A percentile compares a stretch with the other conserved stretches of the same genome.
phyloP scores from a whole-genome alignment of 208 protist genomes.

The Angomonas deanei region DNA sequence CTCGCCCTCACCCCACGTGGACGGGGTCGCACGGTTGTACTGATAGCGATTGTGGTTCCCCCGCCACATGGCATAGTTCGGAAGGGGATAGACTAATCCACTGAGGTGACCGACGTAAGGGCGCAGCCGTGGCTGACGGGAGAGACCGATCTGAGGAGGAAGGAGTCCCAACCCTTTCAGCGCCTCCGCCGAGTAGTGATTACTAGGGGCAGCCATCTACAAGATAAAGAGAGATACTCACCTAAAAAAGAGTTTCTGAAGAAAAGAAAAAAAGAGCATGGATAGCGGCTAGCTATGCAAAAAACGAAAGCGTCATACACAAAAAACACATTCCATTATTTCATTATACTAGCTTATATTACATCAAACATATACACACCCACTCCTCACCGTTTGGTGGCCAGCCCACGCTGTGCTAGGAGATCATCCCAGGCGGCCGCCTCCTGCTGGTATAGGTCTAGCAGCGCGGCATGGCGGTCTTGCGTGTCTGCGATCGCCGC shows the following conservation, averaged over 20 bases:
- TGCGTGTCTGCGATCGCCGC: conserved; percentile 17
- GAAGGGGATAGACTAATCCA: conserved; percentile 80
- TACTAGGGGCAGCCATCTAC: not conserved
- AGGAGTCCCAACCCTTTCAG: conserved; percentile 57
- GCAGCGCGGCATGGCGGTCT: conserved; percentile 55
- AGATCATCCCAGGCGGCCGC: conserved; percentile 49
- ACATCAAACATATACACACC: too few species aligned
- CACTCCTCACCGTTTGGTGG: conserved; percentile 5
- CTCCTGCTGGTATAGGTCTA: conserved; percentile 56
- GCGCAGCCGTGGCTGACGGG: conserved; percentile 72
- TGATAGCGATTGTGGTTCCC: conserved; percentile 85
- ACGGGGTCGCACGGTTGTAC: conserved; percentile 75
- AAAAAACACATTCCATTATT: not conserved
- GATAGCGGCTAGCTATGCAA: not conserved
- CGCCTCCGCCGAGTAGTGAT: conserved; percentile 65
- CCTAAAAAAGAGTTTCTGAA: too few species aligned
- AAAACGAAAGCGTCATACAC: not conserved
- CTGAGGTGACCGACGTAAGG: conserved; percentile 56
- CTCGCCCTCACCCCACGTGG: conserved; percentile 78
- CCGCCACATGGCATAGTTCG: conserved; percentile 88
- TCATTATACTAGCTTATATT: too few species aligned
- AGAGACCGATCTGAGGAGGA: conserved; percentile 66
- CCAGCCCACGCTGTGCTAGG: conserved; percentile 45
- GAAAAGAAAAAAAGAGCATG: conserved; percentile 12
- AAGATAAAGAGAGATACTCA: not conserved